Base-by-base conservation (phyloP, 495 filamentous ascomycete genomes). In the Aspergillus kassunensis region DNA sequence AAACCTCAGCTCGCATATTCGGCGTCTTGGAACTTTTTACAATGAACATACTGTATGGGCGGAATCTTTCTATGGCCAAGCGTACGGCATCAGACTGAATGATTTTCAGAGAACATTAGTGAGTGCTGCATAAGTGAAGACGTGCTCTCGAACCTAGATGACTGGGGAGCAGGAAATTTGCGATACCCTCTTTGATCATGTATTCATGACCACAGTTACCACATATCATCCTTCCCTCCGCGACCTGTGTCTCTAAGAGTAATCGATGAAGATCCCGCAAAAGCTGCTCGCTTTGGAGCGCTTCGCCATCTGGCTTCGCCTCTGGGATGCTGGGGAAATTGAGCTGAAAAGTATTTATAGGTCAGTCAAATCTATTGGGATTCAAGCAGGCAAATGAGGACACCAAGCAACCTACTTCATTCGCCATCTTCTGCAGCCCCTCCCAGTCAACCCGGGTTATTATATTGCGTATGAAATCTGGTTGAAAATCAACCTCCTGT, bases 171-270 rank as follows among this genome's bases (percentile, higher is more conserved):
- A 98, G 73, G 63, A 98, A 98, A 66, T 97, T 97, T 39, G 90
- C 89, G 60, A 97, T 95, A 19, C 93, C 95, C 69, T 97, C 90
- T 63, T 89, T 87, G 35, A 99, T 85, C 60, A 82, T 80, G 69
- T 97, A 97, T 70, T 92, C 85, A 66, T 97, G 90, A 50, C 88
- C 88, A 70, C 93, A 97, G 65, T 86, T 87, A 42, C 84, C 91
- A 64, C 93, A 99, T 20, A 91, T 83, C 51, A 99, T 75, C 65
- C 87, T 92, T 6, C 93, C 93, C 67, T 90, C 87, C 44, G 76
- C 76, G 16, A 97, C 86, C 58, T 89, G 84, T 53, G 93, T 99
- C 76, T 99, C 95, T 52, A 97, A 70, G 13, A 99, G 73, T 49
- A 97, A 65, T 8, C 73, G 76, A 61, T 97, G 91, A 55, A 99